Evolutionary conservation across 2,329 filamentous ascomycete species (phyloP).

Genomic region (Arthrobotrys entomopaga): DNA sequence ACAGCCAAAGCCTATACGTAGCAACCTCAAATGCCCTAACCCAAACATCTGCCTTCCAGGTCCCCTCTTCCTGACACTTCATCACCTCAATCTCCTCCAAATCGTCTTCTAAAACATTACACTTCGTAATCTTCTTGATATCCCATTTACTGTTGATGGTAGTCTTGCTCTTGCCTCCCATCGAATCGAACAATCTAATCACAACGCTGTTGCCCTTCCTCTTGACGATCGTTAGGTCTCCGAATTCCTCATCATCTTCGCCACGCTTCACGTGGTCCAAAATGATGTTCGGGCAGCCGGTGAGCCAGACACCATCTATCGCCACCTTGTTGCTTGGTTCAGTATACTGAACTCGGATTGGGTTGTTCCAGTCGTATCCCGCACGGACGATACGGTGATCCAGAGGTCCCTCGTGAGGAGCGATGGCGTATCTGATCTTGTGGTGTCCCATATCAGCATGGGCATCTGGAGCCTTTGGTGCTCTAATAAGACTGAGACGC

Average conservation of each 20-base stretch:
- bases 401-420: conserved; percentile 81
- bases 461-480: conserved; percentile 90
- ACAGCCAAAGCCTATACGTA: conserved; percentile 75
- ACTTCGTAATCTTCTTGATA: conserved; percentile 81
- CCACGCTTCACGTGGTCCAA: conserved; percentile 92
- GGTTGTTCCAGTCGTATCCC: conserved; percentile 90
- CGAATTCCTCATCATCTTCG: conserved; percentile 83
- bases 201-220: conserved; percentile 82
- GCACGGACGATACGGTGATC: conserved; percentile 79
- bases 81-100: conserved; percentile 68
- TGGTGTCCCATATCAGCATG: conserved; percentile 95
- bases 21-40: conserved; percentile 86
- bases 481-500: conserved; percentile 84
- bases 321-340: conserved; percentile 5
- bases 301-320: conserved; percentile 46
- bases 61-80: conserved; percentile 60
- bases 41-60: conserved; percentile 70
- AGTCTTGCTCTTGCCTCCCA: conserved; percentile 82
- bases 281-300: conserved; percentile 67
- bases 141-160: conserved; percentile 70
- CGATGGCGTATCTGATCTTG: conserved; percentile 86
- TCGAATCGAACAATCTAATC: conserved; percentile 83
- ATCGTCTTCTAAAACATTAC: conserved; percentile 90
- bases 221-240: conserved; percentile 69
- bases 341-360: conserved; percentile 69